Evolutionary conservation across 257 asterid genomes (phyloP).

Genomic region (Ajuga chamaepitys): DNA sequence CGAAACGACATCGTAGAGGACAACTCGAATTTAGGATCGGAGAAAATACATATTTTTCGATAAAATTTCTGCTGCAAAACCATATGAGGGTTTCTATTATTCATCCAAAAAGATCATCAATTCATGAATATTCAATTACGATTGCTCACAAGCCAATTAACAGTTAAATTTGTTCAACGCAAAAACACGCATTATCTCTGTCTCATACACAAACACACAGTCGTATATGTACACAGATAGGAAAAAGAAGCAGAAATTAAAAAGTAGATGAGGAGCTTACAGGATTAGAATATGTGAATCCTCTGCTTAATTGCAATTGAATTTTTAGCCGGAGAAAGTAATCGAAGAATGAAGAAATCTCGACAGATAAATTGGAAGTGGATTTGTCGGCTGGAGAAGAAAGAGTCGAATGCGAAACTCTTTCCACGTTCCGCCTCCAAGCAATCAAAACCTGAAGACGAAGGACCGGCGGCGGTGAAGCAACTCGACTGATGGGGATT

Average conservation of each 20-base stretch:
- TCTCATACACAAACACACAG: not conserved
- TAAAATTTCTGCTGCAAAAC: too few species aligned
- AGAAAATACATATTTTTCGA: too few species aligned
- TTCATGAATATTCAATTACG: not conserved
- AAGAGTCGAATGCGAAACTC: slow-evolving; percentile 11
- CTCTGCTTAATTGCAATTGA: slow-evolving; percentile 35
- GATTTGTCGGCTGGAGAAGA: slow-evolving; percentile 6
- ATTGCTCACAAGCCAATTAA: too few species aligned
- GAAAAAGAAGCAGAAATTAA: not conserved
- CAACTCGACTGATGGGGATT: not conserved
- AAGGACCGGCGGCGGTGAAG: not conserved
- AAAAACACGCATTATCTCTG: not conserved
- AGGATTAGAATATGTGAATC: too few species aligned
- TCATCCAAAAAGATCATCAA: not conserved
- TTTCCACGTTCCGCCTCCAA: slow-evolving; percentile 8
- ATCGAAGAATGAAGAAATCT: not conserved
- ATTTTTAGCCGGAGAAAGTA: not conserved
- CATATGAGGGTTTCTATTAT: too few species aligned
- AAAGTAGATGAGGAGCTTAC: not conserved
- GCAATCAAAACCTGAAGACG: not conserved
- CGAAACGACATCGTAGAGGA: too few species aligned
- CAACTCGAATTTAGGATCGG: too few species aligned
- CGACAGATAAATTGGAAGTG: not conserved
- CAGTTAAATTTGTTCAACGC: not conserved
- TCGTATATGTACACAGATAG: not conserved